Evolutionary conservation across 2,329 filamentous ascomycete species (phyloP).

Genomic region (Talaromyces sp.): DNA sequence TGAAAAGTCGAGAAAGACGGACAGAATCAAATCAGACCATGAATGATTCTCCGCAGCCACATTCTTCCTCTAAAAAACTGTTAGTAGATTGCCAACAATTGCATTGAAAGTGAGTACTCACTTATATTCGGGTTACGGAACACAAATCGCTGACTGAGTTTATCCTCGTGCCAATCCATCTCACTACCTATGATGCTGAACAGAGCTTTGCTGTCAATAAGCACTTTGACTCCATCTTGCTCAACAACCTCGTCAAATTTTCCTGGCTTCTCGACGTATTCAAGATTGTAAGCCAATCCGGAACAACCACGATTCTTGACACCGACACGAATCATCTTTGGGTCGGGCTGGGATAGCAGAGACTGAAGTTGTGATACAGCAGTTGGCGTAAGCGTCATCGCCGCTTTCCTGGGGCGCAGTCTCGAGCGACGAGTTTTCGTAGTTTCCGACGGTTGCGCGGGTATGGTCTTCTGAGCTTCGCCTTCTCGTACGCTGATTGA

Average conservation of each 20-base stretch:
- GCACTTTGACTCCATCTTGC: constrained; percentile 90
- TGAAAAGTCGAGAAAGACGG: constrained; percentile 20
- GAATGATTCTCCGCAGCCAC: constrained; percentile 94
- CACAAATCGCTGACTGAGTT: constrained; percentile 84
- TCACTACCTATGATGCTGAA: constrained; percentile 98
- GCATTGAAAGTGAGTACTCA: constrained; percentile 54
- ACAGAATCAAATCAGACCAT: constrained; percentile 57
- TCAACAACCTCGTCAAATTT: constrained; percentile 88
- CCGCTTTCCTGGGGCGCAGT: constrained; percentile 79
- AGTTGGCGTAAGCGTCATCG: constrained; percentile 76
- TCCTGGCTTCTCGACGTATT: constrained; percentile 89
- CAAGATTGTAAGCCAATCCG: constrained; percentile 85
- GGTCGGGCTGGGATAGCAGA: constrained; percentile 78
- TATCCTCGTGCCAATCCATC: constrained; percentile 99
- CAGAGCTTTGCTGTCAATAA: constrained; percentile 95
- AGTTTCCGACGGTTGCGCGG: constrained; percentile 34
- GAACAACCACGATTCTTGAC: constrained; percentile 94
- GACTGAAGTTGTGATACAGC: constrained; percentile 75
- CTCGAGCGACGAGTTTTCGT: constrained; percentile 61
- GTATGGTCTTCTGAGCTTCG: constrained; percentile 65
- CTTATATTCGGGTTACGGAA: constrained; percentile 98
- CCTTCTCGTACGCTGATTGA: constrained; percentile 54
- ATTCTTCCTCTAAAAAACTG: constrained; percentile 76
- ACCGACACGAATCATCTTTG: constrained; percentile 89
- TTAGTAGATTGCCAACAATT: background rate